Evolutionary conservation across 2,329 filamentous ascomycete species (phyloP), one percentile per base, ranked within the genome.

Genomic region (Didymellaceae sp.): DNA sequence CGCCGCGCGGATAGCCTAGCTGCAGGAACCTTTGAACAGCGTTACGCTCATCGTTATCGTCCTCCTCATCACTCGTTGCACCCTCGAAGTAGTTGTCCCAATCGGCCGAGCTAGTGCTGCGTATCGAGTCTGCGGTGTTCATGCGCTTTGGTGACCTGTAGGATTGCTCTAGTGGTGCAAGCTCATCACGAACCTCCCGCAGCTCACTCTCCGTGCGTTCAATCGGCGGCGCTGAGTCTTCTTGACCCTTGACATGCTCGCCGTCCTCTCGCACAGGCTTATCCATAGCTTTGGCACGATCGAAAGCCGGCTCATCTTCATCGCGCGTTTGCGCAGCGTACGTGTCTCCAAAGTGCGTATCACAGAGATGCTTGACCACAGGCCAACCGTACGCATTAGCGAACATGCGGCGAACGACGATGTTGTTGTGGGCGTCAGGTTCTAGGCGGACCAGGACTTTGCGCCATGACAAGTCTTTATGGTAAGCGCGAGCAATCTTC

Each of bases 321-420:
- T 92, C 89, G 1, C 84, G 80, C 1, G 82, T 86, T 13, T 81
- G 80, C 0, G 89, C 86, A 1, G 81, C 76, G 38, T 82, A 83
- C 1, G 85, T 86, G 67, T 95, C 89, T 45, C 86, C 89, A 70
- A 99, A 99, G 75, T 99, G 94, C 0, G 91, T 91, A 65, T 97
- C 92, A 43, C 94, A 93, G 16, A 97, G 77, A 74, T 99, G 94
- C 74, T 97, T 92, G 40, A 97, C 80, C 1, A 99, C 94, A 0
- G 94, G 94, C 94, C 94, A 99, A 2, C 94, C 94, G 64, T 96
- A 96, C 0, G 94, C 94, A 67, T 99, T 99, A 48, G 91, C 88
- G 71, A 99, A 99, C 87, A 91, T 96, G 47, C 94, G 87, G 13
- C 94, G 88, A 18, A 99, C 94, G 53, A 97, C 88, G 60, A 99